Percentiles rank a stretch among this genome's conserved stretches.
Conservation (phyloP, 73 alveolate genomes). For the Paramecium biaurelia region DNA sequence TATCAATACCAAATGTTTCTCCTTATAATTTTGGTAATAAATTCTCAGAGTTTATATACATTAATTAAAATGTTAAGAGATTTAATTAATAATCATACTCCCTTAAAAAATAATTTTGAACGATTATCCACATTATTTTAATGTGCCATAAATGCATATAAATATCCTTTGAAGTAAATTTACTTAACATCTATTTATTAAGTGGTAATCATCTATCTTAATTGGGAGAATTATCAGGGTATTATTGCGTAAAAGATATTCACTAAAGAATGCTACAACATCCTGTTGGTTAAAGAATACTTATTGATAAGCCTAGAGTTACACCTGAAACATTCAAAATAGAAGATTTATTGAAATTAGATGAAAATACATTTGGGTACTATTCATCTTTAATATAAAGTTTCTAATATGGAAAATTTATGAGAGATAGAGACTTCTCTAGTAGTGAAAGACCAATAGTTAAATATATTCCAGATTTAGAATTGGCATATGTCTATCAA, state of each 20-base stretch:
- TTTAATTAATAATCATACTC: constrained; percentile 42
- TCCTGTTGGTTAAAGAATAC: constrained; percentile 44
- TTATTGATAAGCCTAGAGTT: constrained; percentile 60
- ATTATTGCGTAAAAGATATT: constrained; percentile 40
- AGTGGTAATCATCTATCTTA: constrained; percentile 58
- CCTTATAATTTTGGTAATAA: constrained; percentile 27
- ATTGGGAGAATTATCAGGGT: constrained; percentile 54
- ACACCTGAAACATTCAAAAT: constrained; percentile 41
- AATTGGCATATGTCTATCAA: constrained; percentile 62
- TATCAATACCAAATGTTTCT: not conserved
- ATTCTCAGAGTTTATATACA: not conserved
- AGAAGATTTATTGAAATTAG: constrained; percentile 24
- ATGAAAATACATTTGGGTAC: constrained; percentile 61
- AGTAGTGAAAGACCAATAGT: constrained; percentile 62
- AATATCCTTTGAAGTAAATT: constrained; percentile 28
- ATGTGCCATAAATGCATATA: constrained; percentile 56
- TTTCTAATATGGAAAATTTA: constrained; percentile 54
- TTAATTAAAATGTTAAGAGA: constrained; percentile 31
- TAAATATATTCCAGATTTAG: constrained; percentile 56
- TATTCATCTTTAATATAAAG: not conserved
- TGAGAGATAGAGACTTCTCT: constrained; percentile 46
- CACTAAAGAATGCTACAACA: constrained; percentile 49
- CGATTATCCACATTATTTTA: constrained; percentile 5
- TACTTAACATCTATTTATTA: not conserved
- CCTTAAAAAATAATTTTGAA: constrained; percentile 28